Percentiles rank a stretch among this genome's conserved stretches.
Evolutionary conservation across 495 filamentous ascomycete genomes (phyloP).

Genomic region (Cryomyces antarcticus): DNA sequence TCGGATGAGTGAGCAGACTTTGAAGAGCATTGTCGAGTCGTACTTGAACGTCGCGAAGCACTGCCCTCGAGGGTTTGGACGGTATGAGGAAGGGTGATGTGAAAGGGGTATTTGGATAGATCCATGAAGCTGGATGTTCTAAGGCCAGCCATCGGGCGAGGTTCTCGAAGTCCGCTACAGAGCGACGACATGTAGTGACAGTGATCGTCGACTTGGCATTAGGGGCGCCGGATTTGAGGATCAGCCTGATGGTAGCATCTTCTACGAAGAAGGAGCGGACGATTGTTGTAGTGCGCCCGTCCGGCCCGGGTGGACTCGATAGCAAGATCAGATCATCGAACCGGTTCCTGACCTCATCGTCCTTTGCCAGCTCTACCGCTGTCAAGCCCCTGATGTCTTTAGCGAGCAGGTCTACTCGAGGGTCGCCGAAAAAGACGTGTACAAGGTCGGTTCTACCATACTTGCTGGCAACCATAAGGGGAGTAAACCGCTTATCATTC

Average conservation of each 20-base stretch:
- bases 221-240: constrained; percentile 81
- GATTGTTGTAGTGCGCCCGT: constrained; percentile 75
- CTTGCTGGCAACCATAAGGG: constrained; percentile 98
- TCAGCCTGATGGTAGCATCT: constrained; percentile 79
- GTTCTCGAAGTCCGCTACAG: constrained; percentile 77
- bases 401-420: constrained; percentile 64
- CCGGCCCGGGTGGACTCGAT: constrained; percentile 44
- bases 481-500: constrained; percentile 89
- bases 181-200: constrained; percentile 86
- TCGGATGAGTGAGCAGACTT: constrained; percentile 70
- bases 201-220: constrained; percentile 48
- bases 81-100: constrained; percentile 84
- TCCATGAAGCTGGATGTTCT: constrained; percentile 89
- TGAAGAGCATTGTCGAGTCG: constrained; percentile 73
- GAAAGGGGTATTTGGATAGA: constrained; percentile 59
- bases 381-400: constrained; percentile 81
- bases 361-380: constrained; percentile 91
- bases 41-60: constrained; percentile 72
- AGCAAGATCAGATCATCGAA: constrained; percentile 89
- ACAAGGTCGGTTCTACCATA: constrained; percentile 92
- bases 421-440: constrained; percentile 65
- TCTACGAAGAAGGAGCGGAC: constrained; percentile 97
- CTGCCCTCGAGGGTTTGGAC: constrained; percentile 69
- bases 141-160: constrained; percentile 68
- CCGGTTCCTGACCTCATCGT: constrained; percentile 88